Conservation (phyloP, 495 filamentous ascomycete species). For the Penicillium verhagenii region DNA sequence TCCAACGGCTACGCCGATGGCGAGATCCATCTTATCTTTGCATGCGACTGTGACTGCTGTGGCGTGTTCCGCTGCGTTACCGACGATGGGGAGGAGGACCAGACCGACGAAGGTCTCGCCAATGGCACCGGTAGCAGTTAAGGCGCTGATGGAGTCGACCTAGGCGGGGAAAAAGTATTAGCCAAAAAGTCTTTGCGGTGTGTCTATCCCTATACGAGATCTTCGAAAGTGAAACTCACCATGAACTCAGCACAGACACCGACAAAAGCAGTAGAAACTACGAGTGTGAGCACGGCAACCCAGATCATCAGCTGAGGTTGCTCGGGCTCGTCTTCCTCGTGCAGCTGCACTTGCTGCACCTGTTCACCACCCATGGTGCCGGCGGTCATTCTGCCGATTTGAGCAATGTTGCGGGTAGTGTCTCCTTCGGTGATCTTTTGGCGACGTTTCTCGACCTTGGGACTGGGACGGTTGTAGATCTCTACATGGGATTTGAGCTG, state of each 20-base stretch:
- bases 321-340: constrained; percentile 62
- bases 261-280: constrained; percentile 72
- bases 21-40: constrained; percentile 90
- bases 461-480: constrained; percentile 70
- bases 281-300: constrained; percentile 70
- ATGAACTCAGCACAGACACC: constrained; percentile 90
- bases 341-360: constrained; percentile 44
- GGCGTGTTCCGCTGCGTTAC: constrained; percentile 85
- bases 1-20: constrained; percentile 81
- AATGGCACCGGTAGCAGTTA: constrained; percentile 57
- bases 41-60: constrained; percentile 82
- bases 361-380: constrained; percentile 36
- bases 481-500: constrained; percentile 74
- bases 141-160: constrained; percentile 67
- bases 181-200: too few relatives aligned
- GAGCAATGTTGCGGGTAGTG: constrained; percentile 57
- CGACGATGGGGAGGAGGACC: constrained; percentile 85
- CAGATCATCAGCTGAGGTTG: constrained; percentile 66
- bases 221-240: constrained; percentile 36
- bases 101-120: constrained; percentile 78
- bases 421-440: constrained; percentile 56
- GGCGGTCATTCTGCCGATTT: constrained; percentile 55
- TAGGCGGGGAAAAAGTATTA: background rate
- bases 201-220: too few relatives aligned
- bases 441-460: constrained; percentile 62